A percentile compares a stretch with the other conserved stretches of the same genome.
phyloP scores from a whole-genome alignment of 495 filamentous ascomycete genomes.

The Tuber brumale region DNA sequence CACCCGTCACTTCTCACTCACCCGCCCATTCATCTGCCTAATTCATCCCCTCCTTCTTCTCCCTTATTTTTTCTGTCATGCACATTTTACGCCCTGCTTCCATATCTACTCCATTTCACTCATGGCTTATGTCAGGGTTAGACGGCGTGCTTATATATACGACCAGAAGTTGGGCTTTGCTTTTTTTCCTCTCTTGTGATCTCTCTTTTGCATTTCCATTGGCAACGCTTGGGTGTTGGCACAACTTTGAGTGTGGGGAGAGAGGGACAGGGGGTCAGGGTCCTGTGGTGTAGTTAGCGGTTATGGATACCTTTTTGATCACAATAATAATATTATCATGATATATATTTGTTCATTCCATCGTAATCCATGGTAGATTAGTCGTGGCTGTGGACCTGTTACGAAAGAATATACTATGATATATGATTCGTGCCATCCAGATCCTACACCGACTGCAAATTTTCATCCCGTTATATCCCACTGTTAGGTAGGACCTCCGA shows the following conservation, averaged over 20 bases:
- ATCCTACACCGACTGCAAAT: too few species aligned
- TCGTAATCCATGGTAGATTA: not conserved
- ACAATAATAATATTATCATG: too few species aligned
- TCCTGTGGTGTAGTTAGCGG: not conserved
- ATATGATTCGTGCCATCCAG: too few species aligned
- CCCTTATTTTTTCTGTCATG: not conserved
- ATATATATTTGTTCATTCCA: not conserved
- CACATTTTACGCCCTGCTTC: not conserved
- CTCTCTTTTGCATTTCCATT: slow-evolving; percentile 3
- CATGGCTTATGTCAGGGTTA: not conserved
- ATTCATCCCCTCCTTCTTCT: not conserved
- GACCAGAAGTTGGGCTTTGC: not conserved
- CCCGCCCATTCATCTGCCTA: not conserved
- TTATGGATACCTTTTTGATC: not conserved
- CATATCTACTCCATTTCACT: not conserved
- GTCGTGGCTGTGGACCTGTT: slow-evolving; percentile 20
- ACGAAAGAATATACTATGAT: not conserved
- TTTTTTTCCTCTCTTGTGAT: not conserved
- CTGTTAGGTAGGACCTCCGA: too few species aligned
- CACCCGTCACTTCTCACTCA: not conserved
- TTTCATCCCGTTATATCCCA: too few species aligned
- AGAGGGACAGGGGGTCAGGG: not conserved
- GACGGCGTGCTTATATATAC: not conserved
- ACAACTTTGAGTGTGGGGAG: not conserved
- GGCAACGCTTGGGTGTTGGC: not conserved